phyloP scores from a whole-genome alignment of 768 basidiomycete species.

The Asterophora parasitica region DNA sequence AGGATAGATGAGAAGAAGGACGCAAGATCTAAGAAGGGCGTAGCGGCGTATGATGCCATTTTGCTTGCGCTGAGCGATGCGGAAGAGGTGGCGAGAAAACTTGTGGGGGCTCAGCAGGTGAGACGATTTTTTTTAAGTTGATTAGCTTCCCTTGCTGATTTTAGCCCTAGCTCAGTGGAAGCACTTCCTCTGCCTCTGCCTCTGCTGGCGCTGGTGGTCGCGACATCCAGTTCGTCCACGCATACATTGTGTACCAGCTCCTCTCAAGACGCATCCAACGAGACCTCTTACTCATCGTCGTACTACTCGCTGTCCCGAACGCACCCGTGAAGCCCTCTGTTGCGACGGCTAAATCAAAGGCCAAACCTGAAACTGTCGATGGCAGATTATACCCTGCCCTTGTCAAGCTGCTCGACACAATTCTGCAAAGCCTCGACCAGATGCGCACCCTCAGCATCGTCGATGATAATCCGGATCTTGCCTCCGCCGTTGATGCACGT shows the following conservation, averaged over 20 bases:
- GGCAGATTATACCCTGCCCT: constrained; percentile 77
- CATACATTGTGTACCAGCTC: constrained; percentile 84
- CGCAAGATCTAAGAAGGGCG: constrained; percentile 60
- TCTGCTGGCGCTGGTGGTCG: constrained; percentile 41
- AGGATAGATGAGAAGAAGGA: constrained; percentile 38
- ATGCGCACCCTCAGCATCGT: constrained; percentile 81
- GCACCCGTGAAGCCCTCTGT: constrained; percentile 9
- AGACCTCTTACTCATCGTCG: constrained; percentile 74
- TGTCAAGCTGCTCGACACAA: constrained; percentile 83
- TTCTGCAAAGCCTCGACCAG: constrained; percentile 79
- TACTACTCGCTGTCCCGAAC: constrained; percentile 45
- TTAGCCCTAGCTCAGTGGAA: constrained; percentile 32
- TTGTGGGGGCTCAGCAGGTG: constrained; percentile 84
- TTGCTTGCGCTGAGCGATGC: constrained; percentile 85
- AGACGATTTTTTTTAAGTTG: constrained; percentile 3
- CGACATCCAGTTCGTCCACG: constrained; percentile 81
- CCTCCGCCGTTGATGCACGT: constrained; percentile 72
- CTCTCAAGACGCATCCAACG: constrained; percentile 85
- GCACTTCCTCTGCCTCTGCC: constrained; percentile 27
- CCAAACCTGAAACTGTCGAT: constrained; percentile 48
- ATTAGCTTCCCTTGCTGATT: constrained; percentile 4
- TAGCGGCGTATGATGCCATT: constrained; percentile 85
- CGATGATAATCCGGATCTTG: constrained; percentile 82
- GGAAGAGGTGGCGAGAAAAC: constrained; percentile 75
- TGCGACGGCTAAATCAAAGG: constrained; percentile 23